Conservation (phyloP, 1,284 basidiomycete genomes). For the Tausonia pullulans region DNA sequence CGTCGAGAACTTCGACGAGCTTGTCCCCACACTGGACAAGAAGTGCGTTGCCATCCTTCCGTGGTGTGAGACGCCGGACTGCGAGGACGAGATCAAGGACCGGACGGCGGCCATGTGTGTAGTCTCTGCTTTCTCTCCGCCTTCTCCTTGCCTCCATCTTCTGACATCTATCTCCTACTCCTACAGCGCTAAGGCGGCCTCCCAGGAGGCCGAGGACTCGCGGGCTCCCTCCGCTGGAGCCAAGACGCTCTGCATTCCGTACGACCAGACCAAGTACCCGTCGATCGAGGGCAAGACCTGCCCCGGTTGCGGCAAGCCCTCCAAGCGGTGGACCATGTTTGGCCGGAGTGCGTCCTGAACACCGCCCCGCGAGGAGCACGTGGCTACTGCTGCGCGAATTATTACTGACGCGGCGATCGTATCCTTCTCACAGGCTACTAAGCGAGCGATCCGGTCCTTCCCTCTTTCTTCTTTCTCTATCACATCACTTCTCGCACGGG, state of each 20-base stretch:
- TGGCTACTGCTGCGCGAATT: neutral
- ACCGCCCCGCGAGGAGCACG: too few species aligned
- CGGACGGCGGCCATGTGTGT: conserved; percentile 63
- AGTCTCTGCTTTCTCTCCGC: conserved; percentile 34
- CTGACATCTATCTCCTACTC: conserved; percentile 13
- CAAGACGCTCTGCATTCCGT: conserved; percentile 94
- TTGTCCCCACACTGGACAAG: conserved; percentile 79
- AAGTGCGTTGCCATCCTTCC: conserved; percentile 85
- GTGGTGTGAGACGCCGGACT: conserved; percentile 90
- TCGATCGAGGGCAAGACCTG: conserved; percentile 73
- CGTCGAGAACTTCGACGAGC: conserved; percentile 77
- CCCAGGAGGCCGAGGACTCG: conserved; percentile 68
- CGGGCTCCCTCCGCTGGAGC: conserved; percentile 96
- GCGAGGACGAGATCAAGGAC: conserved; percentile 98
- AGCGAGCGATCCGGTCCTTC: neutral
- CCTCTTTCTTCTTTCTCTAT: neutral
- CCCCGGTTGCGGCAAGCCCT: conserved; percentile 67
- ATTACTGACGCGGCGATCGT: neutral
- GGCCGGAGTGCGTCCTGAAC: conserved; percentile 43
- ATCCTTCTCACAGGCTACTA: neutral
- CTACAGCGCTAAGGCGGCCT: conserved; percentile 40
- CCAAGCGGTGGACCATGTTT: conserved; percentile 88
- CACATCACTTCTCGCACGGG: neutral
- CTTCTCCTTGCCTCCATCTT: neutral
- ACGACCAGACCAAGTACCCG: conserved; percentile 61